These are phyloP conservation scores for Sarcomyxa edulis DNA, from an alignment of 768 basidiomycete species.

Conservation along the genomic window DNA sequence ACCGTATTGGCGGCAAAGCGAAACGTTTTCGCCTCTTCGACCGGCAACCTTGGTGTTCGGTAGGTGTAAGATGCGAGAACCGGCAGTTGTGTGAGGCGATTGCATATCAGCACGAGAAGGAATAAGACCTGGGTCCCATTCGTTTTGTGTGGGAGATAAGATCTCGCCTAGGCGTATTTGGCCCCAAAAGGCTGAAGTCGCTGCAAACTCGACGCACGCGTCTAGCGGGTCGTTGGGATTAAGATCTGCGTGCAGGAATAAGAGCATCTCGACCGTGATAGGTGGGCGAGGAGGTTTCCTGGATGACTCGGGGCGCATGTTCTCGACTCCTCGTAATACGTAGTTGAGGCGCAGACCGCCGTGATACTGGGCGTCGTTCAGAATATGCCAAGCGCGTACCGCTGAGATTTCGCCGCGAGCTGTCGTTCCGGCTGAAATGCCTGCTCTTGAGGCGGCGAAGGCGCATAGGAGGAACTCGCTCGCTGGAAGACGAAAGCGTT, in stretches of 20 bases:
- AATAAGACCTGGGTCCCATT: too few relatives aligned
- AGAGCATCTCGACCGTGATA: constrained; percentile 15
- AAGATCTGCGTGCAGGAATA: constrained; percentile 10
- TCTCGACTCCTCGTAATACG: constrained; percentile 16
- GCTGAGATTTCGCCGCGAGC: constrained; percentile 18
- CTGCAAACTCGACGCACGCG: constrained; percentile 15
- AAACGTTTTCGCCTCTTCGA: constrained; percentile 13
- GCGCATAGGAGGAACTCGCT: constrained; percentile 20
- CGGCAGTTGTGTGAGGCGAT: not conserved
- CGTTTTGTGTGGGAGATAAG: constrained; percentile 10
- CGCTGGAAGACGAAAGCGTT: constrained; percentile 19
- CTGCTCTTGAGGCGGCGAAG: constrained; percentile 20
- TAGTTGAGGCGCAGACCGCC: constrained; percentile 14
- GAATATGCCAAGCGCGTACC: constrained; percentile 27
- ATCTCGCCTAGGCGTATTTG: constrained; percentile 27
- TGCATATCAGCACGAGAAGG: constrained; percentile 3
- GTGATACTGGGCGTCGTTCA: constrained; percentile 18
- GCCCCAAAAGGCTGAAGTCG: constrained; percentile 24
- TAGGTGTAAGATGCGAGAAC: constrained; percentile 16
- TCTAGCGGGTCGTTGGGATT: constrained; percentile 15
- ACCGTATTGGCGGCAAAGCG: constrained; percentile 11
- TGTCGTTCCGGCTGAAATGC: constrained; percentile 12
- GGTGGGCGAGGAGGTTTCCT: constrained; percentile 13
- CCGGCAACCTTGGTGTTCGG: constrained; percentile 19
- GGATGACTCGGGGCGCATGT: constrained; percentile 16